Base-by-base conservation (phyloP, 768 basidiomycete species). In the Trametopsis cervina region DNA sequence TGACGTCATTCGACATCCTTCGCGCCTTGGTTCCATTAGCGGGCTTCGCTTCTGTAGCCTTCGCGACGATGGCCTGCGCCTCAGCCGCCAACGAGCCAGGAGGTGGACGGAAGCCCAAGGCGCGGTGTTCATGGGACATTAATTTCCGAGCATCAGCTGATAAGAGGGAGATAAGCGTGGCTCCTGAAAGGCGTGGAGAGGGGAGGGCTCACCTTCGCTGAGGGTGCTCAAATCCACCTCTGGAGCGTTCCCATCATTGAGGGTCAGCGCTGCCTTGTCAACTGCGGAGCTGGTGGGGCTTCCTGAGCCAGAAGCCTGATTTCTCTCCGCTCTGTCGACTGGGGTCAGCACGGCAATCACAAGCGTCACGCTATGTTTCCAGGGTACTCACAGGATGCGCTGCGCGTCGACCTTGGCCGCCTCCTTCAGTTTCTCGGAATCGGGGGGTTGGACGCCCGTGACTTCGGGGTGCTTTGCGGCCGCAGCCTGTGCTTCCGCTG, bases 401-500 rank as follows among this genome's bases (percentile, higher is more conserved):
- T 52, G 47, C 10, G 61, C 61, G 43, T 62, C 61, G n/a, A 54
- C 56, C 13, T 57, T 49, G 3, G 61, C 61, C 24, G 58, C 58
- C 51, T 58, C 54, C 53, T 54, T 60, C 13, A 60, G 51, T 52
- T 50, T 57, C 26, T 42, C 29, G 18, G 54, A 51, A 26, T 55
- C 54, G 1, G 51, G 46, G 4, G 37, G 20, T 2, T 33, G 21
- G 4, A 45, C 46, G 13, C 50, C 52, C 4, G 49, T 51, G 39
- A 52, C 53, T 24, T 57, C 57, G 3, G 61, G 64, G 44, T 69
- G 61, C 50, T 64, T 63, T 13, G 66, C 61, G 4, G 67, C 65
- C 15, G 62, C 60, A n/a, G 58, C 50, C 52, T 68, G 66, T 12
- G 65, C 65, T 40, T 67, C 56, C 9, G 66, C 65, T 15, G 67